Base-by-base conservation (phyloP, 179 eudicot species). In the Monotropa hypopitys region DNA sequence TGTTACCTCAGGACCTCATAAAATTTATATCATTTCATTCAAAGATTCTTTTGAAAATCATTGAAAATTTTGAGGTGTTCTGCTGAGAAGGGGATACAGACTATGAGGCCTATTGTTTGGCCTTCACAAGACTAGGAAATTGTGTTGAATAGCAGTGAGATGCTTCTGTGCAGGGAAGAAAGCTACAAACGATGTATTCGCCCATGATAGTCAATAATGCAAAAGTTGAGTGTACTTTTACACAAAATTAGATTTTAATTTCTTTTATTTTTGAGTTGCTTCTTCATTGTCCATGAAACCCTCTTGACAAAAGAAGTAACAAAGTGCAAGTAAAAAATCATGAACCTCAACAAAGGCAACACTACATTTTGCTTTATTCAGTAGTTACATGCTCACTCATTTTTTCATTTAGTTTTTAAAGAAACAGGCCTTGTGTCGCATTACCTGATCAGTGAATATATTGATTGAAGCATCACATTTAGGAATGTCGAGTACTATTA, bases 21-120 rank as follows among this genome's bases (percentile, higher is more conserved):
- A n/a, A n/a, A n/a, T n/a, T n/a, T n/a, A n/a, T n/a, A n/a, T n/a
- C n/a, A n/a, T n/a, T n/a, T n/a, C n/a, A n/a, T n/a, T n/a, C n/a
- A n/a, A n/a, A n/a, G n/a, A n/a, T n/a, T n/a, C n/a, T n/a, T n/a
- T n/a, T n/a, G n/a, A n/a, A n/a, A n/a, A n/a, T n/a, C n/a, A n/a
- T n/a, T n/a, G n/a, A n/a, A n/a, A n/a, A n/a, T n/a, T n/a, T n/a
- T n/a, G n/a, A n/a, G n/a, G n/a, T n/a, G n/a, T n/a, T n/a, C n/a
- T n/a, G n/a, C n/a, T n/a, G n/a, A n/a, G n/a, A 53, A 43, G 92
- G 92, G 13, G 92, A 89, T 47, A 84, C 92, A 40, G 92, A 89
- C 75, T 82, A 86, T 23, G 87, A 87, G 90, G 76, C 65, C 70
- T 89, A 68, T 80, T 87, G 73, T 88, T 76, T 23, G 92, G 92